Percentiles rank a stretch among this genome's conserved stretches.
Conservation (phyloP, 371 early-diverging fungal genomes). For the Lichtheimia hyalospora region DNA sequence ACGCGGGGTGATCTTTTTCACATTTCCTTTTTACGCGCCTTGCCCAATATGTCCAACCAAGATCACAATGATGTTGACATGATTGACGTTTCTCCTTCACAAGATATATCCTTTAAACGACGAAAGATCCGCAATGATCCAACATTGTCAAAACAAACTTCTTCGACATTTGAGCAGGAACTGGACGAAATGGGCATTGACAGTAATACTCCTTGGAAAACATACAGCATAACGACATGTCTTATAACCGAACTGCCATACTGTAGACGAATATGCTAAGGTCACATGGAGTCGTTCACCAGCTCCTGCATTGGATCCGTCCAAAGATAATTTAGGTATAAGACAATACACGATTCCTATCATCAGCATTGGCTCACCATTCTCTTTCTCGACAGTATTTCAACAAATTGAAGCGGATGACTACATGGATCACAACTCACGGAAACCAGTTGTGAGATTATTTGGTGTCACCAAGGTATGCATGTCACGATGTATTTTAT, state of each 20-base stretch:
- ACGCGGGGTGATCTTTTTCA: too few species aligned
- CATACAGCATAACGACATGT: too few species aligned
- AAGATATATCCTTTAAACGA: constrained; percentile 3
- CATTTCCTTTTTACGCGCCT: too few species aligned
- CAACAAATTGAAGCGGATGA: constrained; percentile 96
- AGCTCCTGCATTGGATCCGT: constrained; percentile 28
- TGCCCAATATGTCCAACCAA: too few species aligned
- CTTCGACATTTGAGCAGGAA: constrained; percentile 18
- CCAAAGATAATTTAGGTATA: constrained; percentile 36
- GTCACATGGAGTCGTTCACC: constrained; percentile 28
- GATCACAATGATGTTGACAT: constrained; percentile 7
- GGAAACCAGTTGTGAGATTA: constrained; percentile 73
- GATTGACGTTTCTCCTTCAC: constrained; percentile 9
- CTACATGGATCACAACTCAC: constrained; percentile 41
- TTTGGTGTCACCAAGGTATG: constrained; percentile 89
- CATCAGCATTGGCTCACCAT: too few species aligned
- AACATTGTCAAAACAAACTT: background rate
- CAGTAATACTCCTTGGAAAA: background rate
- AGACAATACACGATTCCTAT: too few species aligned
- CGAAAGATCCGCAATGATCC: constrained; percentile 5
- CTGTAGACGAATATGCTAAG: background rate
- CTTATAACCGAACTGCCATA: background rate
- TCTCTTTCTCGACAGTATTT: constrained; percentile 60
- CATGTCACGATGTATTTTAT: background rate
- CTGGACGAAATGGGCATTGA: constrained; percentile 7